A percentile compares a stretch with the other conserved stretches of the same genome.
Conservation (phyloP, 1,139 yeast genomes). For the Meyerozyma guilliermondii region DNA sequence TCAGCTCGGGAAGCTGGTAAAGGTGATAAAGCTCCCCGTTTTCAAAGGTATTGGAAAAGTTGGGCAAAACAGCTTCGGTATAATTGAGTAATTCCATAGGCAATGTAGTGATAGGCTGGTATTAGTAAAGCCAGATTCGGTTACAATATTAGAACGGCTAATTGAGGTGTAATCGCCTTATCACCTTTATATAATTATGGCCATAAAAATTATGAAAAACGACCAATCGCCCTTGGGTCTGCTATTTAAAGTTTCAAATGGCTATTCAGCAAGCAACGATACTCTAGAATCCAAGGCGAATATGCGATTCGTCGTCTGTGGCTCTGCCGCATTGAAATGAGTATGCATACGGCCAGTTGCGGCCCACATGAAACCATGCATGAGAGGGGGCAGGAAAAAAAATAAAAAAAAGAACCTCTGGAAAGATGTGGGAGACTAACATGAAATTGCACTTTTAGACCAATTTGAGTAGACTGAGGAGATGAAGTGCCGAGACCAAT, state of each 20-base stretch:
- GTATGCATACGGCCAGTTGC: neutral
- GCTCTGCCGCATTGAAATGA: neutral
- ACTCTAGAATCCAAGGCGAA: neutral
- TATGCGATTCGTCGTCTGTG: neutral
- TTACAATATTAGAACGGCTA: neutral
- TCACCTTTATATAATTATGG: neutral
- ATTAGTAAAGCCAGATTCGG: too few relatives aligned
- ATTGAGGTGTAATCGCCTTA: neutral
- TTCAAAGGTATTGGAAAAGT: neutral
- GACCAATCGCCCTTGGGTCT: neutral
- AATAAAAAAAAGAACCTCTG: neutral
- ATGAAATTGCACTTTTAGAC: too few relatives aligned
- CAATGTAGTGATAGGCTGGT: too few relatives aligned
- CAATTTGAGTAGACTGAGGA: too few relatives aligned
- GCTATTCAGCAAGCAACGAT: slow-evolving; percentile 2
- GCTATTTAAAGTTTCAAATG: slow-evolving; percentile 1
- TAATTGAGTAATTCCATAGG: slow-evolving; percentile 1
- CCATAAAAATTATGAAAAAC: neutral
- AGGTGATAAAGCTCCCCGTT: neutral
- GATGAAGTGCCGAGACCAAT: too few relatives aligned
- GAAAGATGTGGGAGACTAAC: too few relatives aligned
- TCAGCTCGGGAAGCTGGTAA: neutral
- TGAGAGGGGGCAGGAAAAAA: neutral
- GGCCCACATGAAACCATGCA: slow-evolving; percentile 2
- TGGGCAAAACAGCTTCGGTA: slow-evolving; percentile 1